Percentiles rank a stretch among this genome's conserved stretches.
Conservation (phyloP, 768 basidiomycete species). For the Russula dissimulans region DNA sequence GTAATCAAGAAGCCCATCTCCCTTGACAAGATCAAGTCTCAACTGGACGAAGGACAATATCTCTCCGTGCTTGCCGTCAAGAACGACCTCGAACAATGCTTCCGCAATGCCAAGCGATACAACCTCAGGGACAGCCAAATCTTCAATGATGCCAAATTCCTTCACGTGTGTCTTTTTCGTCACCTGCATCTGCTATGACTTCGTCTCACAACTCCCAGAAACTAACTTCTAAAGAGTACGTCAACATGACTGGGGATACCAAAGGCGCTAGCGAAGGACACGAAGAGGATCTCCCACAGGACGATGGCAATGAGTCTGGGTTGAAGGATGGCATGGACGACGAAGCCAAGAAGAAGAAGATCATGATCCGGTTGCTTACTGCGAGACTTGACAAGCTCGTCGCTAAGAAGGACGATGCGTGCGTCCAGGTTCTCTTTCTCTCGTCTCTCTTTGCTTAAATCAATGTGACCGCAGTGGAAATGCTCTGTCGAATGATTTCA, state of each 20-base stretch:
- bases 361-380: constrained; percentile 58
- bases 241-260: constrained; percentile 35
- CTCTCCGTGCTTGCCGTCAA: constrained; percentile 55
- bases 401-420: constrained; percentile 64
- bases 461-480: constrained; percentile 42
- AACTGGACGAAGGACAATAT: constrained; percentile 54
- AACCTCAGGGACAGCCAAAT: constrained; percentile 74
- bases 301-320: constrained; percentile 33
- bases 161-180: constrained; percentile 47
- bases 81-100: constrained; percentile 67
- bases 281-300: constrained; percentile 24
- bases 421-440: constrained; percentile 23
- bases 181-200: neutral
- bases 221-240: constrained; percentile 38
- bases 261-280: constrained; percentile 30
- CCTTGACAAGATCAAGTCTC: constrained; percentile 80
- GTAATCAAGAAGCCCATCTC: constrained; percentile 76
- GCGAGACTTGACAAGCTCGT: constrained; percentile 61
- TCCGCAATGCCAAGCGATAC: constrained; percentile 74
- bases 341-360: constrained; percentile 44
- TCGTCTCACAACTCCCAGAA: constrained; percentile 29
- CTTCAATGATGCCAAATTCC: constrained; percentile 71
- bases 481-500: constrained; percentile 62
- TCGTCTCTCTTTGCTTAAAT: constrained; percentile 5
- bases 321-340: constrained; percentile 37